phyloP scores from a whole-genome alignment of 371 early-diverging fungal genomes.

The Phascolomyces articulosus region DNA sequence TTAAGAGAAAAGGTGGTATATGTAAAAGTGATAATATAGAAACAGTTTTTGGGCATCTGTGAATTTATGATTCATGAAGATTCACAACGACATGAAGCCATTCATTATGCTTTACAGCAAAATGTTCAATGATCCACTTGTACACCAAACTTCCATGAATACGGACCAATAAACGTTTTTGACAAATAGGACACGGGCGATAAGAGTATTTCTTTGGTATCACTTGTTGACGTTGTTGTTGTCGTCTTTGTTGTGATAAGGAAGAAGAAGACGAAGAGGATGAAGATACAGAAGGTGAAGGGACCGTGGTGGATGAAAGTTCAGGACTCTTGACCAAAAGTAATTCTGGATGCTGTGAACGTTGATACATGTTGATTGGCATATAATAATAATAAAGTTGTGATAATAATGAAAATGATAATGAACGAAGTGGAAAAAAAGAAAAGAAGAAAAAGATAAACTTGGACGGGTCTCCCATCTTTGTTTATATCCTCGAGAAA shows the following conservation, averaged over 20 bases:
- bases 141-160: constrained; percentile 52
- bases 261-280: constrained; percentile 4
- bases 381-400: neutral
- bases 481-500: too few species aligned
- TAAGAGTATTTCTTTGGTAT: constrained; percentile 34
- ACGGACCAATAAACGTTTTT: constrained; percentile 47
- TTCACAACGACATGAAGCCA: constrained; percentile 56
- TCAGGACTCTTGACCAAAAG: constrained; percentile 8
- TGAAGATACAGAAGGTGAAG: neutral
- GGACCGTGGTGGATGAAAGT: neutral
- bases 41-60: too few species aligned
- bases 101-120: constrained; percentile 49
- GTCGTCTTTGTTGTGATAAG: neutral
- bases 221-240: neutral
- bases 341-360: constrained; percentile 7
- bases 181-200: constrained; percentile 51
- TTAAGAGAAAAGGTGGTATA: too few species aligned
- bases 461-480: too few species aligned
- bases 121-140: constrained; percentile 52
- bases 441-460: too few species aligned
- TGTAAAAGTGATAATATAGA: constrained; percentile 4
- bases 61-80: constrained; percentile 25
- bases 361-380: constrained; percentile 5
- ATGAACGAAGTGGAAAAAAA: too few species aligned
- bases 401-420: neutral